These are phyloP conservation scores for Scedosporium boydii DNA, from an alignment of 2,329 filamentous ascomycete species.

Conservation along the genomic window DNA sequence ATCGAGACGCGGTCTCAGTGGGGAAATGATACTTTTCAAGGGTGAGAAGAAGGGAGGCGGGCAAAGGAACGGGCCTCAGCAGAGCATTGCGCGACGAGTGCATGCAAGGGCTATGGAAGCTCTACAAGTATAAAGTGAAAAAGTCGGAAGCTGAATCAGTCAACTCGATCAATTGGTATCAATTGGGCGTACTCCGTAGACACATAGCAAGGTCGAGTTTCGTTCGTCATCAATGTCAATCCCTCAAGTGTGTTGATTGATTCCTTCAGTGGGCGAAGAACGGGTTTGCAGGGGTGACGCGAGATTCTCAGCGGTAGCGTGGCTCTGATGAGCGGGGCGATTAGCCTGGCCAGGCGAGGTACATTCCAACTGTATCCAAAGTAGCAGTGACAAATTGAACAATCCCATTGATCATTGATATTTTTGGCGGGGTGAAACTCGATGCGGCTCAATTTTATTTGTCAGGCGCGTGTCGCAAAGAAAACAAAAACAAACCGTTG, in stretches of 20 bases:
- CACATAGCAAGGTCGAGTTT: no score
- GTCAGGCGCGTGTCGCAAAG: conserved; percentile 11
- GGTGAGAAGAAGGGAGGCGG: neutral
- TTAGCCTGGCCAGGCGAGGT: no score
- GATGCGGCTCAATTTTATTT: neutral
- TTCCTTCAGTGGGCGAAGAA: no score
- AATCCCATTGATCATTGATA: neutral
- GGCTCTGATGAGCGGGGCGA: no score
- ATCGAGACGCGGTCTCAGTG: neutral
- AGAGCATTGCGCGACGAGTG: neutral
- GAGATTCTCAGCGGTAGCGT: no score
- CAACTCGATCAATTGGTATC: neutral
- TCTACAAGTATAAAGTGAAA: neutral
- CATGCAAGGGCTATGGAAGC: neutral
- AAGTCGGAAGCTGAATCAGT: neutral
- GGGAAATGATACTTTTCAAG: neutral
- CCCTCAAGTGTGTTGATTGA: no score
- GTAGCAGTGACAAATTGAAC: no score
- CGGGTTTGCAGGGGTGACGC: no score
- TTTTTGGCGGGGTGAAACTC: neutral
- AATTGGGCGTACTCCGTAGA: neutral
- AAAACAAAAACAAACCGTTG: conserved; percentile 20
- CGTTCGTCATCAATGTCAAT: no score
- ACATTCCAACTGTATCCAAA: neutral
- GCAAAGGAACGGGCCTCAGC: neutral